Percentiles rank a stretch among this genome's conserved stretches.
phyloP scores from a whole-genome alignment of 148 eudicot species.

The Chenopodium suecicum region DNA sequence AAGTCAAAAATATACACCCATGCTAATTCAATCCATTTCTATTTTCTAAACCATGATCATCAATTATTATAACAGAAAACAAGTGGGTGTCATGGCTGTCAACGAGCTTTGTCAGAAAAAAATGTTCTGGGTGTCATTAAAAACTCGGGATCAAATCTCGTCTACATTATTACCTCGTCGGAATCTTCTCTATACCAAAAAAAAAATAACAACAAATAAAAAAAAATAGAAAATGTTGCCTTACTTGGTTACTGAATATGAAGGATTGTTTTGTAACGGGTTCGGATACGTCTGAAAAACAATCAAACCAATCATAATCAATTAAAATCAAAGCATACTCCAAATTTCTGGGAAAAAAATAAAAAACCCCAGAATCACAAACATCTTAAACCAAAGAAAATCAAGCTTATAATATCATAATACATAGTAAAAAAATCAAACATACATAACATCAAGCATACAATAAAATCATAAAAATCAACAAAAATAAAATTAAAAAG shows the following conservation, averaged over 20 bases:
- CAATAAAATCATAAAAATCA: not conserved
- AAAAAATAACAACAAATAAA: not conserved
- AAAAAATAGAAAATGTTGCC: slow-evolving; percentile 10
- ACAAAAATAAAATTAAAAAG: not conserved
- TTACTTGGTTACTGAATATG: slow-evolving; percentile 75
- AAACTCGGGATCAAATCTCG: not conserved
- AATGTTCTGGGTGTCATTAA: no score
- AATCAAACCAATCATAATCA: slow-evolving; percentile 2
- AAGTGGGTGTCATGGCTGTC: no score
- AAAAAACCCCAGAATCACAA: not conserved
- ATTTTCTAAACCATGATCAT: no score
- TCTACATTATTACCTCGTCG: not conserved
- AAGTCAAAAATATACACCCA: not conserved
- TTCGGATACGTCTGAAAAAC: slow-evolving; percentile 59
- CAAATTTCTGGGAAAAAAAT: not conserved
- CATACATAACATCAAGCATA: not conserved
- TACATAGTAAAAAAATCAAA: not conserved
- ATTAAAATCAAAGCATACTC: slow-evolving; percentile 5
- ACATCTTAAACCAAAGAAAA: slow-evolving; percentile 14
- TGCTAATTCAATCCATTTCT: not conserved
- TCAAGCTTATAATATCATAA: slow-evolving; percentile 11
- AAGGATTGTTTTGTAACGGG: slow-evolving; percentile 78
- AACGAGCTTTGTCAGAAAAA: no score
- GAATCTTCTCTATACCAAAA: not conserved
- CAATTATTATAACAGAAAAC: no score